Evolutionary conservation across 805 yeast species (phyloP).

Genomic region (Candida palmyrensis): DNA sequence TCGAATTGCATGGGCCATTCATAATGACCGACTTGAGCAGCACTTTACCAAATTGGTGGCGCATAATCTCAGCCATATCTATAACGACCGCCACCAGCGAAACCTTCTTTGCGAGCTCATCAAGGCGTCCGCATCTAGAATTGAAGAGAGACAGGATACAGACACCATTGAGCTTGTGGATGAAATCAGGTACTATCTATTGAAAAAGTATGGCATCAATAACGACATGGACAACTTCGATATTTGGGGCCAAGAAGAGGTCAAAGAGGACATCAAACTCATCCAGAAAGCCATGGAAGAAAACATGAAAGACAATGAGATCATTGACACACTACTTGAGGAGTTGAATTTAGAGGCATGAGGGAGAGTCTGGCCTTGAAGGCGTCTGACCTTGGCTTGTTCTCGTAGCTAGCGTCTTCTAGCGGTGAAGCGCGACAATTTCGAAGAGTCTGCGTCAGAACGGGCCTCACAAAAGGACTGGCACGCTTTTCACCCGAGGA

Average conservation of each 20-base stretch:
- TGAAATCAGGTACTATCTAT: conserved; percentile 64
- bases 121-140: conserved; percentile 49
- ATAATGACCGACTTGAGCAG: conserved; percentile 60
- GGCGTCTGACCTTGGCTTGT: too few species aligned
- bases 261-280: conserved; percentile 12
- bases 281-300: conserved; percentile 10
- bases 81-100: conserved; percentile 26
- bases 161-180: conserved; percentile 79
- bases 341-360: conserved; percentile 23
- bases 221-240: conserved; percentile 22
- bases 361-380: too few species aligned
- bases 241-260: conserved; percentile 12
- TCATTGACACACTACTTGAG: conserved; percentile 23
- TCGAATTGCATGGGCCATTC: conserved; percentile 62
- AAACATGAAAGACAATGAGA: conserved; percentile 23
- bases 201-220: conserved; percentile 29
- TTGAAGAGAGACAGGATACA: conserved; percentile 58
- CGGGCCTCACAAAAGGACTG: too few species aligned
- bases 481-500: too few species aligned
- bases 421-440: too few species aligned
- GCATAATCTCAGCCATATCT: conserved; percentile 34
- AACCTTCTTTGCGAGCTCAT: conserved; percentile 14
- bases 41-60: conserved; percentile 59
- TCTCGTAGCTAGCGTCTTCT: too few species aligned
- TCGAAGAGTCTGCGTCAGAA: too few species aligned